Percentiles rank a stretch among this genome's conserved stretches.
Evolutionary conservation across 2,329 filamentous ascomycete genomes (phyloP).

Genomic region (Sordariomycetes sp.): DNA sequence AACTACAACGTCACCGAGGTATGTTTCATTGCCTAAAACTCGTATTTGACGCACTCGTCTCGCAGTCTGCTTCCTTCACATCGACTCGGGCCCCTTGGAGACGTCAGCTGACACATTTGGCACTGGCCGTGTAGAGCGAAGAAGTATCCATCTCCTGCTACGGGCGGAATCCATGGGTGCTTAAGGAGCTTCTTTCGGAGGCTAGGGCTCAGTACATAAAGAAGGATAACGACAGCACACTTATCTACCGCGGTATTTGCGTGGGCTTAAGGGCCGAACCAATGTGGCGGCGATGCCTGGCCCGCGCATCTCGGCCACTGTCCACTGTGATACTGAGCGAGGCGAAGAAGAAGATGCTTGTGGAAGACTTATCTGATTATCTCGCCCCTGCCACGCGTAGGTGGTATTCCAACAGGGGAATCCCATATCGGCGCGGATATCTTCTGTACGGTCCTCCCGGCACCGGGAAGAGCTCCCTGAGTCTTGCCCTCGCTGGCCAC

Average conservation of each 20-base stretch:
- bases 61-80: neutral
- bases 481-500: constrained; percentile 55
- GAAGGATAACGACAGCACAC: constrained; percentile 47
- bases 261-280: constrained; percentile 23
- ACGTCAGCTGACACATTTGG: neutral
- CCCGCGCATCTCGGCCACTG: constrained; percentile 45
- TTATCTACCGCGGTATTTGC: constrained; percentile 47
- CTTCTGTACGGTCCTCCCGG: constrained; percentile 70
- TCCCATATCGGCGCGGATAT: constrained; percentile 76
- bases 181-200: constrained; percentile 49
- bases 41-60: neutral
- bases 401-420: constrained; percentile 79
- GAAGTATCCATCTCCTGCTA: constrained; percentile 48
- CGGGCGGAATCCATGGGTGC: constrained; percentile 42
- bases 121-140: constrained; percentile 28
- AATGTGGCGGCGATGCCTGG: constrained; percentile 49
- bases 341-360: constrained; percentile 41
- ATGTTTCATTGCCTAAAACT: neutral
- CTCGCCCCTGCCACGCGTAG: constrained; percentile 46
- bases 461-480: constrained; percentile 65
- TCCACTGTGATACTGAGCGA: constrained; percentile 54
- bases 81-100: neutral
- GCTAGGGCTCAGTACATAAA: constrained; percentile 40
- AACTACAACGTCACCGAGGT: constrained; percentile 10
- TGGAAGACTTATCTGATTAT: constrained; percentile 50